Percentiles rank a stretch among this genome's conserved stretches.
These are phyloP conservation scores for Metschnikowia santaceciliae DNA, from an alignment of 805 yeast genomes.

Conservation along the genomic window DNA sequence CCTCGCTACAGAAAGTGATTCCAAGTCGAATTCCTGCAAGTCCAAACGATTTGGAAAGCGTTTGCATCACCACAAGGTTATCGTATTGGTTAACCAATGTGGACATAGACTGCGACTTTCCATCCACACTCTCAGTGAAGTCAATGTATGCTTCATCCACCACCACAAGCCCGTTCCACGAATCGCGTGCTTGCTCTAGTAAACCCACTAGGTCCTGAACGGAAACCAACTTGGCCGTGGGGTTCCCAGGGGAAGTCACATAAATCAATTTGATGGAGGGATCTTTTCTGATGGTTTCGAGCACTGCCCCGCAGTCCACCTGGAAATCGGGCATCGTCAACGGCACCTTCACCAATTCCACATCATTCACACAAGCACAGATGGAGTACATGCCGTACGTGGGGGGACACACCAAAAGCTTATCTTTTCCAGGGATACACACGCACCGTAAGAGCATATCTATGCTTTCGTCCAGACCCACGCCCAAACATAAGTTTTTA, in stretches of 20 bases:
- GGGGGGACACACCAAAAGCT: constrained; percentile 84
- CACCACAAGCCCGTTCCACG: constrained; percentile 75
- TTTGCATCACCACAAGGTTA: constrained; percentile 83
- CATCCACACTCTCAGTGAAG: constrained; percentile 40
- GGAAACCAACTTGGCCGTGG: constrained; percentile 70
- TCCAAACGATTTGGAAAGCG: constrained; percentile 92
- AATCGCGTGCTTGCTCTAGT: constrained; percentile 44
- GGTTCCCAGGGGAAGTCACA: constrained; percentile 95
- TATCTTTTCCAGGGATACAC: constrained; percentile 79
- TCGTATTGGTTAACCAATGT: constrained; percentile 79
- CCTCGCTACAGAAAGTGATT: constrained; percentile 60
- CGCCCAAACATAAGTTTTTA: constrained; percentile 84
- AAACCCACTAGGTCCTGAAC: constrained; percentile 31
- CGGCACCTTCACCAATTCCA: constrained; percentile 71
- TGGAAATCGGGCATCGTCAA: constrained; percentile 50
- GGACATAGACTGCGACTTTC: constrained; percentile 56
- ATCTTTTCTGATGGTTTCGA: constrained; percentile 52
- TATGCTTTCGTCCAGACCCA: constrained; percentile 95
- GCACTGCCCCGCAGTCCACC: constrained; percentile 53
- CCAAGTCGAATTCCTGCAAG: constrained; percentile 94
- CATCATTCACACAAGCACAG: constrained; percentile 87
- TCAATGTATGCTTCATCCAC: constrained; percentile 96
- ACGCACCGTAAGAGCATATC: constrained; percentile 83
- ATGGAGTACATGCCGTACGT: constrained; percentile 97
- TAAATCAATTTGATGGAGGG: constrained; percentile 67